Evolutionary conservation across 441 rosid genomes (phyloP).

Genomic region (Populus hybrid): DNA sequence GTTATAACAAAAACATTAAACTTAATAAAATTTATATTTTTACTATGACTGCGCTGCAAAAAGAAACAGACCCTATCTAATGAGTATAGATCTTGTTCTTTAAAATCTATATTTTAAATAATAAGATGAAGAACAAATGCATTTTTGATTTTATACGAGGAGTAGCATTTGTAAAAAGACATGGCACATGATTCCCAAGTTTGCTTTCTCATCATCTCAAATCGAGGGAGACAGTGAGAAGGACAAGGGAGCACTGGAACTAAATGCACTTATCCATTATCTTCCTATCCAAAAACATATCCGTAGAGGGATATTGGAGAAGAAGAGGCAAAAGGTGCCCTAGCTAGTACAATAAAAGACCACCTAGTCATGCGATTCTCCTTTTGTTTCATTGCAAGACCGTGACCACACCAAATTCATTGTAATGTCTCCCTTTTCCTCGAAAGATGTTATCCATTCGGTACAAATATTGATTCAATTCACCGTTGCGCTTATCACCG

Average conservation of each 20-base stretch:
- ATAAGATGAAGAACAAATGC: background rate
- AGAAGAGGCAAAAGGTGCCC: background rate
- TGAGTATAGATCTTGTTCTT: too few relatives aligned
- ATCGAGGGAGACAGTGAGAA: background rate
- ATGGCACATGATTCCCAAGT: background rate
- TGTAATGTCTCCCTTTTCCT: constrained; percentile 6
- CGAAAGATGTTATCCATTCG: constrained; percentile 9
- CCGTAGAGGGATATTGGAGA: background rate
- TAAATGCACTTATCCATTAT: background rate
- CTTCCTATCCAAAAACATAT: constrained; percentile 12
- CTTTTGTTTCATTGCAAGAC: constrained; percentile 7
- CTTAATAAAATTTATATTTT: too few relatives aligned
- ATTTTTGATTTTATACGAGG: too few relatives aligned
- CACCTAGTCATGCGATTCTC: constrained; percentile 28
- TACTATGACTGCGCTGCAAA: too few relatives aligned
- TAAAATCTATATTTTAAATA: too few relatives aligned
- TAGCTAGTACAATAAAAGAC: background rate
- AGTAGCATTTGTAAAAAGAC: background rate
- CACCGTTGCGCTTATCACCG: constrained; percentile 22
- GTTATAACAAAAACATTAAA: too few relatives aligned
- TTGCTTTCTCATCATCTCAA: background rate
- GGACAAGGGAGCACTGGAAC: background rate
- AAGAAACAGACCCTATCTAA: too few relatives aligned
- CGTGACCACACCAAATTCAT: constrained; percentile 29
- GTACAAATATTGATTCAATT: background rate